A percentile compares a stretch with the other conserved stretches of the same genome.
phyloP scores from a whole-genome alignment of 2,329 filamentous ascomycete genomes.

The Fusarium guadeloupense region DNA sequence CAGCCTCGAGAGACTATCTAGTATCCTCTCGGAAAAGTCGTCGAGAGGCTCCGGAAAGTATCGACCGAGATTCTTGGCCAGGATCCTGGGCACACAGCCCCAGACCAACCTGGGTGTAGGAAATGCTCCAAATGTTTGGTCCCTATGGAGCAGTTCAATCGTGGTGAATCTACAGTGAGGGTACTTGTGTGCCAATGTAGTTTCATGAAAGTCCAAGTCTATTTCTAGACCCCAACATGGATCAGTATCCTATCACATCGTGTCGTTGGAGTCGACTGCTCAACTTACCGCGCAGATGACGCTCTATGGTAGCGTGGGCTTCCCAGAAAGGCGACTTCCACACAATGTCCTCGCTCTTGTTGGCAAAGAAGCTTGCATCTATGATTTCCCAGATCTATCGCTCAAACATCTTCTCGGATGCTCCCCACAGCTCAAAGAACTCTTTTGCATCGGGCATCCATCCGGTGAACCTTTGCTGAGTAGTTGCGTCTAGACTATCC shows the following conservation, averaged over 20 bases:
- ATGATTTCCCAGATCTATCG: constrained; percentile 2
- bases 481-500: neutral
- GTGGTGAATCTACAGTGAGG: neutral
- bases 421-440: neutral
- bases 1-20: neutral
- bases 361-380: neutral
- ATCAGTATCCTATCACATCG: neutral
- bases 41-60: neutral
- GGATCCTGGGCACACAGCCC: neutral
- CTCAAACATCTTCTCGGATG: neutral
- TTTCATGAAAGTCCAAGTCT: accelerated
- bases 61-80: neutral
- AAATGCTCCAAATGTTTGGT: too few species aligned
- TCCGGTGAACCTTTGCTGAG: neutral
- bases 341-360: neutral
- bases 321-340: neutral
- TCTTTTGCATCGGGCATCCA: neutral
- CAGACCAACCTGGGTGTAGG: too few species aligned
- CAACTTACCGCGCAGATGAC: neutral
- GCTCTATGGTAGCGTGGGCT: neutral
- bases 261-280: neutral
- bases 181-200: neutral
- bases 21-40: too few species aligned
- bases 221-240: neutral
- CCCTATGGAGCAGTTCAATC: neutral